Base-by-base conservation (phyloP, 805 yeast species). In the Saccharomycopsis javanensis region DNA sequence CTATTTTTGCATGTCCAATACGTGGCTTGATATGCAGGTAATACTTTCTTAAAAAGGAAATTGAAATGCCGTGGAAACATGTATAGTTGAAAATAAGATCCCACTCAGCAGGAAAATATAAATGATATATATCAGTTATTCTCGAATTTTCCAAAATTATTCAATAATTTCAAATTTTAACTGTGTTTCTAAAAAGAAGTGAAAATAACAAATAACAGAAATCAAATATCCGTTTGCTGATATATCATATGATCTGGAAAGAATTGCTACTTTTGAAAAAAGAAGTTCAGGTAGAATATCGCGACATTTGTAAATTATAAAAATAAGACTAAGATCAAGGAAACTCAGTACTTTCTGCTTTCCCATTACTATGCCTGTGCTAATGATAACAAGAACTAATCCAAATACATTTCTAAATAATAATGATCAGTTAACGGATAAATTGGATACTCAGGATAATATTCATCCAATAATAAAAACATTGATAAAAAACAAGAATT, bases 401-500 rank as follows among this genome's bases (percentile, higher is more conserved):
- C 4, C 35, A 4, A 31, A 31, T 3, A 15, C 11, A 11, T 31
- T 15, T 15, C 4, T 31, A 15, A 31, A 31, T 31, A 31, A 31
- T 31, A 31, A 31, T 31, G 13, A 31, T 11, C 35, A 5, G 35
- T 20, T 5, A 20, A 27, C 8, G 7, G 28, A 48, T 48, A 27
- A 48, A n/a, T 6, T n/a, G 5, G 7, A 27, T 13, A 27, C 25
- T 27, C 20, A 27, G 11, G 10, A 27, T 27, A 28, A 48, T 27
- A 28, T 28, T 2, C 33, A 48, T 48, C 23, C 33, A 15, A 48
- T 48, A 6, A 50, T 31, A 18, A 33, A 50, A 8, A 50, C 53
- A 5, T 35, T 55, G 34, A 15, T 45, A 6, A 45, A 51, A 23
- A 51, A 28, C 30, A 55, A 55, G 23, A 31, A 51, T 18, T 51